Evolutionary conservation across 805 yeast genomes (phyloP), one percentile per base, ranked within the genome.

Genomic region (Metschnikowia bowlesiae): DNA sequence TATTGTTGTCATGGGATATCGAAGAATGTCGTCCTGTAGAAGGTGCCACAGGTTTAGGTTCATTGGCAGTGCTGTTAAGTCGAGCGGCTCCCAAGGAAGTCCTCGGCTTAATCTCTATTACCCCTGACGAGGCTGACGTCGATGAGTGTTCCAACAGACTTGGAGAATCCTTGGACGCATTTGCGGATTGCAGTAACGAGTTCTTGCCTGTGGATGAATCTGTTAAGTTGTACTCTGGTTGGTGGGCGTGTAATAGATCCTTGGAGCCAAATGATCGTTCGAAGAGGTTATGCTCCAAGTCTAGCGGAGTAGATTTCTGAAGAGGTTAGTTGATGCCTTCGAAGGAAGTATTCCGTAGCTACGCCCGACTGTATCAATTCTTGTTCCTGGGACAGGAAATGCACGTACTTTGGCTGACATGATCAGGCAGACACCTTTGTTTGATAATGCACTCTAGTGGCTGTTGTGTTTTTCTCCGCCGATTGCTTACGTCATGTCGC

Each of bases 261-360:
- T 81, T 83, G 2, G 82, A 70, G n/a, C 94, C 97, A 71, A 92
- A 92, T 46, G 96, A 87, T 66, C 86, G 87, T 67, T 92, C 99
- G 64, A 92, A 92, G 4, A 97, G 97, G 62, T 92, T 92, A 8
- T 94, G 96, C 66, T 94, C 99, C 51, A 90, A 73, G 53, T 85
- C 92, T 60, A 89, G 80, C 38, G 88, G 68, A 14, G 74, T 64
- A 60, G 68, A 63, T 68, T 62, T 67, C 70, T 68, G 54, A 6
- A 47, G 13, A 16, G 22, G 37, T 32, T 28, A 38, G 46, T 48
- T 28, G 13, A 26, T 4, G 38, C 13, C 8, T 42, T 33, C 10
- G 2, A 13, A n/a, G 10, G 11, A 8, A 3, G 1, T 13, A 6
- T 11, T 28, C 32, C 14, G 22, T 6, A 9, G 10, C 16, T 6